A percentile compares a stretch with the other conserved stretches of the same genome.
phyloP scores from a whole-genome alignment of 768 basidiomycete species.

The Lactifluus rugatus region DNA sequence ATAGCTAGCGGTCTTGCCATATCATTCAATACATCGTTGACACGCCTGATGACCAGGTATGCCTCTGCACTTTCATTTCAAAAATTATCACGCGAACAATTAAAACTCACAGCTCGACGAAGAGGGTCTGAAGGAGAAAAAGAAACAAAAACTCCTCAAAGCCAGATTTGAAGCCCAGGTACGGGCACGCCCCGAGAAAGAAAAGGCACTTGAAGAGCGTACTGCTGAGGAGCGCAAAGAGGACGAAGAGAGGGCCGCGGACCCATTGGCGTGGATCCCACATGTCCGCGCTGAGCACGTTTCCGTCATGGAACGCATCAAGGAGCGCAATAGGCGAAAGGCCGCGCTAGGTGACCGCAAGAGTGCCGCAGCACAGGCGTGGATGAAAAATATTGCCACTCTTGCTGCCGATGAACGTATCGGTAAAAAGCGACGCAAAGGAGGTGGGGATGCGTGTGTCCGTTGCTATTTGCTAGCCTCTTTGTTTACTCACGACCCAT shows the following conservation, averaged over 20 bases:
- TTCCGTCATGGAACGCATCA: constrained; percentile 77
- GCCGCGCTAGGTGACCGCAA: constrained; percentile 73
- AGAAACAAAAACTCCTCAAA: no score
- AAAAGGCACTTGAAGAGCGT: constrained; percentile 65
- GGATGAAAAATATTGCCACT: no score
- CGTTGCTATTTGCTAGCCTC: no score
- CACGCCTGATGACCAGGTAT: constrained; percentile 77
- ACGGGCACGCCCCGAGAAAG: constrained; percentile 77
- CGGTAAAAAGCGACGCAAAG: no score
- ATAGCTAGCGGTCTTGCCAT: constrained; percentile 65
- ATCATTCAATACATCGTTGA: no score
- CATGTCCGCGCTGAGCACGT: no score
- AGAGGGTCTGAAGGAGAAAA: no score
- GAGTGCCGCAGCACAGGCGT: no score
- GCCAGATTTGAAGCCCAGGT: constrained; percentile 88
- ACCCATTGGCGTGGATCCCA: constrained; percentile 64
- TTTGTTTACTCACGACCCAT: no score
- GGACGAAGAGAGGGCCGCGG: constrained; percentile 62
- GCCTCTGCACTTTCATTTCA: constrained; percentile 17
- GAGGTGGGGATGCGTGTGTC: constrained; percentile 51
- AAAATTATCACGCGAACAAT: no score
- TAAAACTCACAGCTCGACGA: constrained; percentile 57
- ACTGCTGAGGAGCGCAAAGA: constrained; percentile 54
- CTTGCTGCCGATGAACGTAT: no score
- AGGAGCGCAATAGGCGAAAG: constrained; percentile 67